Conservation (phyloP, 208 protist genomes). For the Leishmania gerbilli region DNA sequence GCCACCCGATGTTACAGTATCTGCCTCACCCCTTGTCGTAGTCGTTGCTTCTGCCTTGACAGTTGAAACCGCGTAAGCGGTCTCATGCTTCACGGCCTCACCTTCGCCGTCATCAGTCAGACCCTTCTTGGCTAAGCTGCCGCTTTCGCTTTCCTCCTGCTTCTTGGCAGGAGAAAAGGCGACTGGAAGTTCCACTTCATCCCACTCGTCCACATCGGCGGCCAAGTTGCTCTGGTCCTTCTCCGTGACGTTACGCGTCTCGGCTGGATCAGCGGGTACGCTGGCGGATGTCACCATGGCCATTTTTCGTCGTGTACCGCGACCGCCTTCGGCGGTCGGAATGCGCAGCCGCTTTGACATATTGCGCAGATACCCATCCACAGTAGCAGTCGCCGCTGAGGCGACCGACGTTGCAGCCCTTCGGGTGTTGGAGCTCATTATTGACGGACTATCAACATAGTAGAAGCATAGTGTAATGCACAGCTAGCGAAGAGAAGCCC, state of each 20-base stretch:
- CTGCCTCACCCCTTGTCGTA: neutral
- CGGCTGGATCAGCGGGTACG: slow-evolving; percentile 10
- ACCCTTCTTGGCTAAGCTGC: neutral
- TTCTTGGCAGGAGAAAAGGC: slow-evolving; percentile 24
- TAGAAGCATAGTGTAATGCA: neutral
- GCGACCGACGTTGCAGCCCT: slow-evolving; percentile 47
- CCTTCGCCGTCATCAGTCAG: slow-evolving; percentile 4
- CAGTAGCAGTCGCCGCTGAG: slow-evolving; percentile 59
- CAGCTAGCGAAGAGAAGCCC: neutral
- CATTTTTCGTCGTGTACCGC: slow-evolving; percentile 78
- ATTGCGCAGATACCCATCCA: slow-evolving; percentile 88
- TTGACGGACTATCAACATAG: neutral
- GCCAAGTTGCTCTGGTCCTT: slow-evolving; percentile 17
- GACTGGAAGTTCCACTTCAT: slow-evolving; percentile 72
- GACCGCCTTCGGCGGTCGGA: slow-evolving; percentile 69
- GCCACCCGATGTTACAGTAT: neutral
- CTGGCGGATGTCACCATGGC: slow-evolving; percentile 80
- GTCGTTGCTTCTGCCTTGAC: slow-evolving; percentile 11
- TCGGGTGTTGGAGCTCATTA: slow-evolving; percentile 20
- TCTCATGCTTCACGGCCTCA: slow-evolving; percentile 19
- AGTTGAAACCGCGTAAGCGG: neutral
- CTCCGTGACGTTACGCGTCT: neutral
- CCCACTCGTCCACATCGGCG: slow-evolving; percentile 80
- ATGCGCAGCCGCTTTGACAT: slow-evolving; percentile 74
- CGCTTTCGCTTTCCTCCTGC: slow-evolving; percentile 26